Conservation (phyloP, 2,329 filamentous ascomycete species). For the Grosmannia huntii region DNA sequence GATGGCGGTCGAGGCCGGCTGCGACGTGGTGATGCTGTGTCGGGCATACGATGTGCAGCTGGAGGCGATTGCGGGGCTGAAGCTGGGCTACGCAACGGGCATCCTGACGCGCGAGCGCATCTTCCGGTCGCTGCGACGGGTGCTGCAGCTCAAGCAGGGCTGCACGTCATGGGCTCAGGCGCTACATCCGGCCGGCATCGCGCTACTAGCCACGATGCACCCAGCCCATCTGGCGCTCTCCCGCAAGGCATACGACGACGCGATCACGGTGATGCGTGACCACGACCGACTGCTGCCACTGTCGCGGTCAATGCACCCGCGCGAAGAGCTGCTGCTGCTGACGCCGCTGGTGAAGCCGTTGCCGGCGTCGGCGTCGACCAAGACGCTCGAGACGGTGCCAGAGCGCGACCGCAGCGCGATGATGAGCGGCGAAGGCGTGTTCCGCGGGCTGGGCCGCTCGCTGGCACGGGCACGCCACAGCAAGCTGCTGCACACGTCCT, state of each 20-base stretch:
- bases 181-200: constrained; percentile 71
- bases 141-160: constrained; percentile 67
- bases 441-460: constrained; percentile 75
- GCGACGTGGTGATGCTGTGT: constrained; percentile 81
- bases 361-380: constrained; percentile 76
- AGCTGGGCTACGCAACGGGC: constrained; percentile 78
- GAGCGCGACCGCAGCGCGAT: constrained; percentile 51
- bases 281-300: constrained; percentile 76
- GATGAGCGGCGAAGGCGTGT: constrained; percentile 88
- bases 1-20: constrained; percentile 94
- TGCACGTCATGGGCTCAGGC: constrained; percentile 89
- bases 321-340: constrained; percentile 79
- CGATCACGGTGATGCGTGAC: constrained; percentile 85
- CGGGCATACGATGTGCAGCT: constrained; percentile 79
- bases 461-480: constrained; percentile 78
- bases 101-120: constrained; percentile 75
- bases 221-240: constrained; percentile 72
- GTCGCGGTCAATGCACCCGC: constrained; percentile 65
- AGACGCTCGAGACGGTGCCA: constrained; percentile 37
- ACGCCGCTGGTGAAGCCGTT: constrained; percentile 85
- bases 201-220: constrained; percentile 66
- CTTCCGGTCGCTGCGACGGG: constrained; percentile 63
- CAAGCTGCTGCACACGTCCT: constrained; percentile 84
- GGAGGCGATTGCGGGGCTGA: constrained; percentile 82
- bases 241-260: constrained; percentile 76